Percentiles rank a stretch among this genome's conserved stretches.
Conservation (phyloP, 2,329 filamentous ascomycete genomes). For the Aphanocladium album region DNA sequence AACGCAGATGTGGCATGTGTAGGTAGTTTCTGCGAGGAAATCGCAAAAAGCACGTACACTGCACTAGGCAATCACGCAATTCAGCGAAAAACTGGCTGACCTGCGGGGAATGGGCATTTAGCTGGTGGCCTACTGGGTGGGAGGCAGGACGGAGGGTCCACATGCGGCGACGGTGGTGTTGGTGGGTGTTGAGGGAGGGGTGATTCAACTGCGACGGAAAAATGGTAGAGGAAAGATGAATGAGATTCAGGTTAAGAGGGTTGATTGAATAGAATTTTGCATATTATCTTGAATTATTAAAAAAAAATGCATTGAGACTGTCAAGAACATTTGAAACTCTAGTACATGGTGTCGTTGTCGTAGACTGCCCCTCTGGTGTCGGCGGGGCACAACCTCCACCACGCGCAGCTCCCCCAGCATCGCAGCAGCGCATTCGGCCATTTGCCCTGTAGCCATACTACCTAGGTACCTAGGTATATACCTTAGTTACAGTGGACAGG, state of each 20-base stretch:
- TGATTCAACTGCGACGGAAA: neutral
- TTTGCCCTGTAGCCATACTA: too few species aligned
- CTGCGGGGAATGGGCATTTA: slow-evolving; percentile 20
- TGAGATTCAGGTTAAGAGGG: neutral
- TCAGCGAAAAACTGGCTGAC: slow-evolving; percentile 21
- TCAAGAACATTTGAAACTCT: too few species aligned
- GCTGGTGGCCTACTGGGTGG: slow-evolving; percentile 11
- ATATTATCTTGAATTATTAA: too few species aligned
- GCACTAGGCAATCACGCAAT: slow-evolving; percentile 33
- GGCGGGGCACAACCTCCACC: neutral
- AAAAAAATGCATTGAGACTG: too few species aligned
- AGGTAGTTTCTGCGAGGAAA: neutral
- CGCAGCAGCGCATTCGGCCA: neutral
- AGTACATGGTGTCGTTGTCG: too few species aligned
- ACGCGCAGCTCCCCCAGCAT: neutral
- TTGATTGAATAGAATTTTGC: too few species aligned
- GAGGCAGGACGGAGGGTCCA: neutral
- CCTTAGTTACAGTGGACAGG: too few species aligned
- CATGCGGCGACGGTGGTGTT: neutral
- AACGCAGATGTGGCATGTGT: neutral
- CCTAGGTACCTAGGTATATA: too few species aligned
- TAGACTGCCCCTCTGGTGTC: neutral
- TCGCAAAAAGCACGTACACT: slow-evolving; percentile 13
- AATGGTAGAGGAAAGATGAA: neutral
- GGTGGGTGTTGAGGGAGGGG: too few species aligned